Conservation (phyloP, 768 basidiomycete genomes). For the Sarcodon aspratus region DNA sequence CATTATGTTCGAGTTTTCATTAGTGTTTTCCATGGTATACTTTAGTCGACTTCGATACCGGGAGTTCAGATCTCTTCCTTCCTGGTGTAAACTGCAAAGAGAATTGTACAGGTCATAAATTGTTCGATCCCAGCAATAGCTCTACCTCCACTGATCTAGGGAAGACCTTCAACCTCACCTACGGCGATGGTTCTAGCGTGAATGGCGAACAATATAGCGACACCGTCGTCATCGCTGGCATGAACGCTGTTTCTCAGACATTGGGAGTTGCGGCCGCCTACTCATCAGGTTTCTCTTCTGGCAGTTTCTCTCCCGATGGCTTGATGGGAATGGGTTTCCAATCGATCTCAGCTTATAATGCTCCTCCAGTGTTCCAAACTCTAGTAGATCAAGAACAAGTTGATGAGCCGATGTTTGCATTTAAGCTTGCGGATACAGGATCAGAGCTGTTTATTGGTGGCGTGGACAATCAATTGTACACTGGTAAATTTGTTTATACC, state of each 20-base stretch:
- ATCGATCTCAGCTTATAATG: slow-evolving; percentile 12
- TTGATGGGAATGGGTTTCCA: slow-evolving; percentile 27
- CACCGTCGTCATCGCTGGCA: slow-evolving; percentile 27
- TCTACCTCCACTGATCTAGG: slow-evolving; percentile 18
- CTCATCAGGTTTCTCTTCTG: slow-evolving; percentile 17
- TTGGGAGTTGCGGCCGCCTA: slow-evolving; percentile 32
- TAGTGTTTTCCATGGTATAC: not conserved
- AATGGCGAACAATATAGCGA: slow-evolving; percentile 30
- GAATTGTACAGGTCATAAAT: slow-evolving; percentile 15
- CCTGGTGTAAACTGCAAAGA: slow-evolving; percentile 11
- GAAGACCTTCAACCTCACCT: slow-evolving; percentile 20
- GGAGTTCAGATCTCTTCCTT: slow-evolving; percentile 21
- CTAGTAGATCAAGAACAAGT: slow-evolving; percentile 25
- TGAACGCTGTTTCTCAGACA: slow-evolving; percentile 26
- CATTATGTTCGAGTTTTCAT: not conserved
- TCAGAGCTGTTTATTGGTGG: slow-evolving; percentile 52
- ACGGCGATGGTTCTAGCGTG: slow-evolving; percentile 27
- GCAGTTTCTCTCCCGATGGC: slow-evolving; percentile 24
- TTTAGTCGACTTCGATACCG: slow-evolving; percentile 27
- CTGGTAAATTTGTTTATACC: slow-evolving; percentile 28
- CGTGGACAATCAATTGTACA: slow-evolving; percentile 32
- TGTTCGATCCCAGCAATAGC: slow-evolving; percentile 18
- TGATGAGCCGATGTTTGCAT: slow-evolving; percentile 29
- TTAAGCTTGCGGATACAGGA: slow-evolving; percentile 30
- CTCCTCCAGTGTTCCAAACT: slow-evolving; percentile 23